Base-by-base conservation (phyloP, 2,329 filamentous ascomycete genomes). In the Epichloe scottii region DNA sequence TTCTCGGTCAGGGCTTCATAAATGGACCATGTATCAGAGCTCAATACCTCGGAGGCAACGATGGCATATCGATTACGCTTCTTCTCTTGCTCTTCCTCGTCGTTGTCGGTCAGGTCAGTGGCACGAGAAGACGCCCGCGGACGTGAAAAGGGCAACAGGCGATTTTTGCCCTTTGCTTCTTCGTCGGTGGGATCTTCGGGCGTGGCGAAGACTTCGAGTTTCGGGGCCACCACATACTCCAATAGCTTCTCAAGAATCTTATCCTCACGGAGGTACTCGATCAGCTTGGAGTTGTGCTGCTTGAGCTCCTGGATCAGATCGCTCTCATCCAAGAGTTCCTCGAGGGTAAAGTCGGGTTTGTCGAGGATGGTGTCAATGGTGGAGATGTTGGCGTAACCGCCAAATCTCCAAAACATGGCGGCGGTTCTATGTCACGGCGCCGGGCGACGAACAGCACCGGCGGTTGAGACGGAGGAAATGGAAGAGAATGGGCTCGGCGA, bases 321-420 rank as follows among this genome's bases (percentile, higher is more conserved):
- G 63, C 87, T 86, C 76, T 98, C 93, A 68, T 97, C 90, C 56
- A 98, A 82, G 54, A 98, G 77, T 66, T 97, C 91, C 71, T 98
- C 93, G 58, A 97, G 84, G 49, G 87, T 89, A 66, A 96, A 90
- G 71, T 95, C 87, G 60, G 94, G 83, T 71, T 95, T 95, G 67
- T 98, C 93, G 67, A 98, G 89, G 64, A 98, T 87, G 60, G 85
- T 89, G 71, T 97, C 93, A 70, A 98, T 89, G 65, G 90, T 86
- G 63, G 91, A 96, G 71, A 95, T 86, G 78, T 89, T 95, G 77
- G 90, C 88, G 78, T 97, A 97, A 66, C 89, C 89, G 78, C 93
- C 91, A 78, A 97, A 98, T 73, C 91, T 86, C 93, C 93, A 98
- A 73, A 98, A 98, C 93, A 98, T 98, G 75, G 70, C 91, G 83